phyloP scores from a whole-genome alignment of 176 grass and related monocot species.

The Poa annua region DNA sequence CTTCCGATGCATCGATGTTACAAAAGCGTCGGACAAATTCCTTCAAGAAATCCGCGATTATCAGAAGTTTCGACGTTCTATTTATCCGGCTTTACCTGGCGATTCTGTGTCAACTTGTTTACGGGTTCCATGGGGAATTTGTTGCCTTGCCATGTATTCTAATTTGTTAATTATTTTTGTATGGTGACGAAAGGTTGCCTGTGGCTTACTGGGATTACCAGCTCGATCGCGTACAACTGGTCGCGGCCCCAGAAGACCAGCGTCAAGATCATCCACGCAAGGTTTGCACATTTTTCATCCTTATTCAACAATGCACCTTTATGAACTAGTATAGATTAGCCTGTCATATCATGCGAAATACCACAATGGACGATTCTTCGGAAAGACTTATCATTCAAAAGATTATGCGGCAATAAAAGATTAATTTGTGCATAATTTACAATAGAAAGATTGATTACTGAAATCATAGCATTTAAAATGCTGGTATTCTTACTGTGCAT shows the following conservation, averaged over 20 bases:
- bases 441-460: background rate
- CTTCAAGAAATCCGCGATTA: background rate
- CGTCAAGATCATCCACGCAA: slow-evolving; percentile 99
- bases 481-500: background rate
- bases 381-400: background rate
- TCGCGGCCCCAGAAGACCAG: slow-evolving; percentile 91
- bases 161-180: slow-evolving; percentile 27
- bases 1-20: background rate
- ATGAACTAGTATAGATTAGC: background rate
- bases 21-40: background rate
- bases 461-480: background rate
- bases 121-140: background rate
- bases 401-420: background rate
- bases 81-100: background rate
- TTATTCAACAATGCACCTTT: background rate
- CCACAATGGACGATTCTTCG: background rate
- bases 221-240: slow-evolving; percentile 98
- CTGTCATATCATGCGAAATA: background rate
- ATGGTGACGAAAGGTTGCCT: slow-evolving; percentile 60
- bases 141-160: slow-evolving; percentile 34
- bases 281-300: slow-evolving; percentile 51
- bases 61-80: background rate
- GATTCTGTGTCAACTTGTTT: background rate
- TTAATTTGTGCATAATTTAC: background rate
- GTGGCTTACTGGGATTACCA: slow-evolving; percentile 82